A percentile compares a stretch with the other conserved stretches of the same genome.
phyloP scores from a whole-genome alignment of 2,329 filamentous ascomycete genomes.

The Xylariaceae sp. region DNA sequence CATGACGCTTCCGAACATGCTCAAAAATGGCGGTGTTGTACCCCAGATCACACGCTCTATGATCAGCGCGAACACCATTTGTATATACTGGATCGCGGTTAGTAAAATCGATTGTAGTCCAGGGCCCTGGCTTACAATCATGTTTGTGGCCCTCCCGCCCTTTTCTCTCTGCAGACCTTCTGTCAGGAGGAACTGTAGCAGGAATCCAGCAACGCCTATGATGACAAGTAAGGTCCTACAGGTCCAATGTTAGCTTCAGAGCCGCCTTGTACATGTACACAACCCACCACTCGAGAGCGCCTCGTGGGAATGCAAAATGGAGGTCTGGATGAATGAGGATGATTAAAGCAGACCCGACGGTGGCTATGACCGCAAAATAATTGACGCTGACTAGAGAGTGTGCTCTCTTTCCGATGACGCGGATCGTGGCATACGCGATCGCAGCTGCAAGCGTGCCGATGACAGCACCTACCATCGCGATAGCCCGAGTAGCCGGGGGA shows the following conservation, averaged over 20 bases:
- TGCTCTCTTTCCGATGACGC: conserved; percentile 69
- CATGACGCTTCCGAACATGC: conserved; percentile 34
- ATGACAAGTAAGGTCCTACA: conserved; percentile 50
- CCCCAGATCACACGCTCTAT: conserved; percentile 41
- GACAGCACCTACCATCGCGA: conserved; percentile 62
- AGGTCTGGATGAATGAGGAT: conserved; percentile 45
- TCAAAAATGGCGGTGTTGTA: conserved; percentile 33
- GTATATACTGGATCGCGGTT: conserved; percentile 24
- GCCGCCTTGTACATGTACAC: too few relatives aligned
- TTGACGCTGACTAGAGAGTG: conserved; percentile 75
- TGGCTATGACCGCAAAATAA: conserved; percentile 68
- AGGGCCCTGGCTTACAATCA: conserved; percentile 24
- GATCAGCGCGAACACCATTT: conserved; percentile 29
- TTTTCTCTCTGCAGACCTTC: conserved; percentile 69
- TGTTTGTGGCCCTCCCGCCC: conserved; percentile 31
- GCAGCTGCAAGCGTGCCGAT: conserved; percentile 67
- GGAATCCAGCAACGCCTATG: conserved; percentile 67
- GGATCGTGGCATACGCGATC: conserved; percentile 66
- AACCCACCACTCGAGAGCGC: conserved; percentile 41
- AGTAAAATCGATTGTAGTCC: conserved; percentile 4
- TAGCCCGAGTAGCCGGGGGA: conserved; percentile 57
- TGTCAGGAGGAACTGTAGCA: conserved; percentile 75
- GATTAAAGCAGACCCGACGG: conserved; percentile 57
- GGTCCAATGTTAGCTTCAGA: too few relatives aligned
- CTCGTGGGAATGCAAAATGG: conserved; percentile 31